Evolutionary conservation across 179 eudicot species (phyloP).

Genomic region (Spinacia oleracea): DNA sequence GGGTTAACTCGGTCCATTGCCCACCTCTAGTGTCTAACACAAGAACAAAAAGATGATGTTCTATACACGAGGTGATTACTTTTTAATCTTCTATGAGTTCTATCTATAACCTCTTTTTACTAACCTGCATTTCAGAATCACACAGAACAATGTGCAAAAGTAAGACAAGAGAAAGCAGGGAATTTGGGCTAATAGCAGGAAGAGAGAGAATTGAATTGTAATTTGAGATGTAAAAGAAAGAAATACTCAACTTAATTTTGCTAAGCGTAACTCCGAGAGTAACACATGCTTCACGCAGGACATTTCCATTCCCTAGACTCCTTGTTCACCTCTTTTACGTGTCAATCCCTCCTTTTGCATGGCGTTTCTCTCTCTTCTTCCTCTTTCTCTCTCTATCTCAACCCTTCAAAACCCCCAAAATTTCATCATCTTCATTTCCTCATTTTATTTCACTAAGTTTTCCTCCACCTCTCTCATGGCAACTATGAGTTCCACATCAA

Average conservation of each 20-base stretch:
- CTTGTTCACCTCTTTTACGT: constrained; percentile 36
- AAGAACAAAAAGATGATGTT: background rate
- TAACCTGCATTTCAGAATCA: background rate
- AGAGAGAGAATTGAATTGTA: background rate
- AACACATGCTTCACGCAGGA: constrained; percentile 15
- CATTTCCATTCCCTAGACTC: background rate
- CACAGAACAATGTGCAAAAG: background rate
- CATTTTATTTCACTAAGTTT: background rate
- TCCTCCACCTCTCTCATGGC: constrained; percentile 7
- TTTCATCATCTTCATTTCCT: background rate
- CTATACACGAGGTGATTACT: background rate
- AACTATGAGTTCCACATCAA: background rate
- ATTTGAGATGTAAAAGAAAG: background rate
- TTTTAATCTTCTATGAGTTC: background rate
- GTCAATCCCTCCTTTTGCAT: constrained; percentile 39
- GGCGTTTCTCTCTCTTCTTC: constrained; percentile 18
- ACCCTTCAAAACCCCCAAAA: background rate
- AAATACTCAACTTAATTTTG: background rate
- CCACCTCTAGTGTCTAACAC: background rate
- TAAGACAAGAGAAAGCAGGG: constrained; percentile 15
- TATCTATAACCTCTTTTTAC: background rate
- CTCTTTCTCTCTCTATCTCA: background rate
- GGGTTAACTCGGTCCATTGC: no score
- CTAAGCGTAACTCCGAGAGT: constrained; percentile 7
- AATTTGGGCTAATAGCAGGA: background rate